Percentiles rank a stretch among this genome's conserved stretches.
Conservation (phyloP, 805 yeast genomes). For the Candida chauliodis region DNA sequence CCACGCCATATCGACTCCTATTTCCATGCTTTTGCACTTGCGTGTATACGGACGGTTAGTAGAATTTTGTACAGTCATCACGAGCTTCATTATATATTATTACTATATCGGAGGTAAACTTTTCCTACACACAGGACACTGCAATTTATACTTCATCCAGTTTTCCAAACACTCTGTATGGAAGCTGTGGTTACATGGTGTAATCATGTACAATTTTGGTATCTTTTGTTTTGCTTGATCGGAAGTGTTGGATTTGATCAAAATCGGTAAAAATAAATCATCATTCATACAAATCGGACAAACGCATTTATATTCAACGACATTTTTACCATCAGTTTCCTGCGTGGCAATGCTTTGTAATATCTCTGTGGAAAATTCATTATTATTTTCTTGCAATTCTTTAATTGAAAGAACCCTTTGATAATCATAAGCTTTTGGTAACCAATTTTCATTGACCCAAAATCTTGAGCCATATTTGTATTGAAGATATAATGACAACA, state of each 20-base stretch:
- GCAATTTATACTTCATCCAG: slow-evolving; percentile 92
- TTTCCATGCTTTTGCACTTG: no score
- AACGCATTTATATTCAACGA: slow-evolving; percentile 49
- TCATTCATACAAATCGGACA: slow-evolving; percentile 91
- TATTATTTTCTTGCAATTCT: slow-evolving; percentile 50
- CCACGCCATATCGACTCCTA: no score
- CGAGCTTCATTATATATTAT: no score
- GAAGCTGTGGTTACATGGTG: slow-evolving; percentile 90
- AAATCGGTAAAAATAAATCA: slow-evolving; percentile 57
- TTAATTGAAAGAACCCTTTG: slow-evolving; percentile 61
- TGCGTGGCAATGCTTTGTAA: slow-evolving; percentile 28
- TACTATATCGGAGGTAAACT: slow-evolving; percentile 77
- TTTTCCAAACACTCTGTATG: slow-evolving; percentile 84
- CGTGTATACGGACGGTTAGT: no score
- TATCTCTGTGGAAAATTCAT: slow-evolving; percentile 54
- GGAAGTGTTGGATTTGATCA: slow-evolving; percentile 12
- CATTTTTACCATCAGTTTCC: slow-evolving; percentile 18
- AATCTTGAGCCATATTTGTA: slow-evolving; percentile 73
- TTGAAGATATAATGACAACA: slow-evolving; percentile 57
- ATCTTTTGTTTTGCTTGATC: slow-evolving; percentile 19
- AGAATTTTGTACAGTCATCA: no score
- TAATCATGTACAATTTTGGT: slow-evolving; percentile 62
- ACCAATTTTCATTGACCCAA: slow-evolving; percentile 68
- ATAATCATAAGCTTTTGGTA: slow-evolving; percentile 83
- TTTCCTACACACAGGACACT: slow-evolving; percentile 90